These are phyloP conservation scores for Naganishia cerealis DNA, from an alignment of 1,284 basidiomycete genomes.

Conservation along the genomic window DNA sequence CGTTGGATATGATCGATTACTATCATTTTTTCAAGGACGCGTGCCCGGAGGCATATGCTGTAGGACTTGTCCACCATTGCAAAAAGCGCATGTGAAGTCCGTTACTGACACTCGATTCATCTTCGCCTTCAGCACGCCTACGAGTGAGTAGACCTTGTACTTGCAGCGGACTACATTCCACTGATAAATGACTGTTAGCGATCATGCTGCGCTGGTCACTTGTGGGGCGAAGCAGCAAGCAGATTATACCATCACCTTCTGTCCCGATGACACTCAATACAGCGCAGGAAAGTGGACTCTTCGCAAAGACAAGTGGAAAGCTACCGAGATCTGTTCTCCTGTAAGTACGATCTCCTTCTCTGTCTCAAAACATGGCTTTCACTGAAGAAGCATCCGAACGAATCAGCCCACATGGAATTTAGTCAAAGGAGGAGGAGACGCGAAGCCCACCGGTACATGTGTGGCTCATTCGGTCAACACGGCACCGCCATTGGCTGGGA, in stretches of 20 bases:
- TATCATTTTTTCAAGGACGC: constrained; percentile 44
- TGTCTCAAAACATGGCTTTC: background rate
- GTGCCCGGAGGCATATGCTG: constrained; percentile 42
- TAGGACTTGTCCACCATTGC: constrained; percentile 33
- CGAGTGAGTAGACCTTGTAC: background rate
- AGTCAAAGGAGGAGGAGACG: background rate
- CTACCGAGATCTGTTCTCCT: constrained; percentile 7
- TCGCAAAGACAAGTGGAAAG: background rate
- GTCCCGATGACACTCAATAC: constrained; percentile 32
- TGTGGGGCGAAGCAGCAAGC: constrained; percentile 35
- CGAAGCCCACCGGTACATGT: background rate
- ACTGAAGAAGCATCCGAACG: background rate
- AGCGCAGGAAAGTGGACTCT: background rate
- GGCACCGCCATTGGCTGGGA: background rate
- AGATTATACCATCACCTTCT: constrained; percentile 45
- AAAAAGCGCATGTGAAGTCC: too few relatives aligned
- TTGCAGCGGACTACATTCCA: background rate
- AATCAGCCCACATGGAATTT: background rate
- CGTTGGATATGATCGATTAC: constrained; percentile 41
- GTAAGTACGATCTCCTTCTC: background rate
- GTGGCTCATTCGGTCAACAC: background rate
- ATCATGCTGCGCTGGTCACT: constrained; percentile 39
- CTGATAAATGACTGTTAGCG: constrained; percentile 36
- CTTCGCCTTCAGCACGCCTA: constrained; percentile 8
- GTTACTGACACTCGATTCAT: background rate